phyloP scores from a whole-genome alignment of 768 basidiomycete genomes.

The Tephrocybe rancida region DNA sequence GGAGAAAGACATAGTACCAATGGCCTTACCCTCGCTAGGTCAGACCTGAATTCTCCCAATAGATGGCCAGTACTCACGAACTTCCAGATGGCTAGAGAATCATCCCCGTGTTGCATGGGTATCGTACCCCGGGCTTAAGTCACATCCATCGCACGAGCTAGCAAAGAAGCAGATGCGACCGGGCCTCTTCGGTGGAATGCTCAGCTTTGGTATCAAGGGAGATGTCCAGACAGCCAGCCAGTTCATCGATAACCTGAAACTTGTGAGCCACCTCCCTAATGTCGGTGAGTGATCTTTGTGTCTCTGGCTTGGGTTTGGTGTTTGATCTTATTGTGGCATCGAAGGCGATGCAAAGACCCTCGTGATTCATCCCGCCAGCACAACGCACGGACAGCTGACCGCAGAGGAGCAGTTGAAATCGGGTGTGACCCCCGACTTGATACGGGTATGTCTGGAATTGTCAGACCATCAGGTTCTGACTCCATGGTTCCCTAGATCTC shows the following conservation, averaged over 20 bases:
- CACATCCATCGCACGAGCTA: slow-evolving; percentile 60
- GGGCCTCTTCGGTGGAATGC: slow-evolving; percentile 66
- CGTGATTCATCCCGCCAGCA: slow-evolving; percentile 77
- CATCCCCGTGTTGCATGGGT: slow-evolving; percentile 77
- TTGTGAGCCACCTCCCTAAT: slow-evolving; percentile 76
- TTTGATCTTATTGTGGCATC: neutral
- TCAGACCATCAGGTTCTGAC: neutral
- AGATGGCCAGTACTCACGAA: slow-evolving; percentile 8
- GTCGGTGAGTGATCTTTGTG: slow-evolving; percentile 46
- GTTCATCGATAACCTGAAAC: slow-evolving; percentile 69
- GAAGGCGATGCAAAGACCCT: slow-evolving; percentile 78
- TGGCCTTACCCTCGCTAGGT: slow-evolving; percentile 66
- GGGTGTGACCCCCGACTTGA: slow-evolving; percentile 79
- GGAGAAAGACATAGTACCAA: slow-evolving; percentile 74
- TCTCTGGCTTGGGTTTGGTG: neutral
- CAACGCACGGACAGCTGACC: slow-evolving; percentile 74
- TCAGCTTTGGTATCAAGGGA: slow-evolving; percentile 79
- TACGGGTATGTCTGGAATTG: slow-evolving; percentile 46
- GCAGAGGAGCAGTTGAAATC: slow-evolving; percentile 59
- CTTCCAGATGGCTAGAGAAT: slow-evolving; percentile 53
- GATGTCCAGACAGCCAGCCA: slow-evolving; percentile 50
- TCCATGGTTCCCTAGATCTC: slow-evolving; percentile 22
- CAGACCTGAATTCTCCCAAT: slow-evolving; percentile 11
- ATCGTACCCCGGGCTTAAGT: slow-evolving; percentile 70
- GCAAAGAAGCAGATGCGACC: slow-evolving; percentile 60